Evolutionary conservation across 176 grass and related monocot genomes (phyloP), one percentile per base, ranked within the genome.

Genomic region (Oryza meyeriana): DNA sequence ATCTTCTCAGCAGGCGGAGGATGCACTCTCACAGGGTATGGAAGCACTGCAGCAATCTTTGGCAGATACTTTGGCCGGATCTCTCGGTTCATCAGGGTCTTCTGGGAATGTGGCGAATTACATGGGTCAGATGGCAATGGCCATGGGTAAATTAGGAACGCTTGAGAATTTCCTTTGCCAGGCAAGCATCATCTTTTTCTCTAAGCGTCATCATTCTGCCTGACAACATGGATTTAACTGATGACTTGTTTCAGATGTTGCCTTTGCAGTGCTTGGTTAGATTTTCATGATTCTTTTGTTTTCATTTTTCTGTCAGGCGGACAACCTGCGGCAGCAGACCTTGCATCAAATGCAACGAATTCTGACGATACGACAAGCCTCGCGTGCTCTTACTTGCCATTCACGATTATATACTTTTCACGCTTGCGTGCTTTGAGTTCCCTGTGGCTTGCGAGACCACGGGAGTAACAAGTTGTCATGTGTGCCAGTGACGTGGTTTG

Each of bases 51-150:
- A 89, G 66, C 88, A 89, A 72, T 92, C 92, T 22, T 30, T 94
- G 71, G 92, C 92, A 42, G 92, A 91, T 28, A 94, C 88, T 42
- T 77, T 94, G 81, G 92, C 92, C n/a, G 84, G 84, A 66, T 92
- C 92, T 47, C 89, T 94, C 17, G 87, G 83, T 27, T 77, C 89
- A 9, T 78, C 89, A 7, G 87, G 89, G 52, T 86, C 92, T 65
- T 94, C 92, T 12, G 92, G 89, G 16, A 94, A 94, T 52, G 92
- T 94, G 24, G 92, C 89, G 31, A 94, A 90, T 75, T 94, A 94
- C 89, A 94, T 94, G 92, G 92, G 89, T 72, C 92, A 94, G 84
- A 94, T 94, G 93, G 93, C 89, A 58, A 94, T 94, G 93, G 89
- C 93, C 45, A 94, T 94, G 93, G 93, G 89, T 28, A 92, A 94